Conservation (phyloP, 176 grass and related monocot genomes). For the Ampelocalamus luodianensis region DNA sequence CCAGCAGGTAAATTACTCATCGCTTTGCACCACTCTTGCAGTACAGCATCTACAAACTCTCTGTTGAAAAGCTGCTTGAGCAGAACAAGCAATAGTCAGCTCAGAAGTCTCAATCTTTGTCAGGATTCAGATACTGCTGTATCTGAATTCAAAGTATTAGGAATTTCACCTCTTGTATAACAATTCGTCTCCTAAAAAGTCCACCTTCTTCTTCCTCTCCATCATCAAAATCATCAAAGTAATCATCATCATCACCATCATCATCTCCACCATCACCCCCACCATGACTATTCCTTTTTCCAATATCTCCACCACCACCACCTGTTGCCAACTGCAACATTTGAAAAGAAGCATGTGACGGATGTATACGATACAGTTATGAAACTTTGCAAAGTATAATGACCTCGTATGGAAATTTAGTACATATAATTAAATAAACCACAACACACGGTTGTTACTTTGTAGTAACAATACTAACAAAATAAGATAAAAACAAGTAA, state of each 20-base stretch:
- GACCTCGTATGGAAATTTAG: not conserved
- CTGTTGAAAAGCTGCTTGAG: slow-evolving; percentile 86
- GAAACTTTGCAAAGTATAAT: slow-evolving; percentile 26
- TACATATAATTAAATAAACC: slow-evolving; percentile 27
- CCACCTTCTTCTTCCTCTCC: slow-evolving; percentile 86
- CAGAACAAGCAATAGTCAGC: slow-evolving; percentile 42
- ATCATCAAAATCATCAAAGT: slow-evolving; percentile 97
- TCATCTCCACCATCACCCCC: slow-evolving; percentile 97
- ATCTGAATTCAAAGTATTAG: slow-evolving; percentile 40
- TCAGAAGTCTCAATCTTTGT: slow-evolving; percentile 10
- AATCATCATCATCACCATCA: slow-evolving; percentile 95
- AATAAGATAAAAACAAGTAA: not conserved
- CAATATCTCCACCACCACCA: slow-evolving; percentile 96
- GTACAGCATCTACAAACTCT: slow-evolving; percentile 90
- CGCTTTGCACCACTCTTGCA: slow-evolving; percentile 96
- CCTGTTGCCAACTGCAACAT: slow-evolving; percentile 70
- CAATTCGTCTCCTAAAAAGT: slow-evolving; percentile 79
- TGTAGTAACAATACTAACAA: not conserved
- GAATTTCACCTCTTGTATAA: slow-evolving; percentile 81
- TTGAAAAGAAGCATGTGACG: slow-evolving; percentile 39
- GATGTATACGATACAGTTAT: not conserved
- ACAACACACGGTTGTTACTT: not conserved
- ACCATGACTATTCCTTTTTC: slow-evolving; percentile 90
- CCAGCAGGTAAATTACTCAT: slow-evolving; percentile 90
- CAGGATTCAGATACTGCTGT: not conserved